Evolutionary conservation across 495 filamentous ascomycete species (phyloP).

Genomic region (Penicillium lagena): DNA sequence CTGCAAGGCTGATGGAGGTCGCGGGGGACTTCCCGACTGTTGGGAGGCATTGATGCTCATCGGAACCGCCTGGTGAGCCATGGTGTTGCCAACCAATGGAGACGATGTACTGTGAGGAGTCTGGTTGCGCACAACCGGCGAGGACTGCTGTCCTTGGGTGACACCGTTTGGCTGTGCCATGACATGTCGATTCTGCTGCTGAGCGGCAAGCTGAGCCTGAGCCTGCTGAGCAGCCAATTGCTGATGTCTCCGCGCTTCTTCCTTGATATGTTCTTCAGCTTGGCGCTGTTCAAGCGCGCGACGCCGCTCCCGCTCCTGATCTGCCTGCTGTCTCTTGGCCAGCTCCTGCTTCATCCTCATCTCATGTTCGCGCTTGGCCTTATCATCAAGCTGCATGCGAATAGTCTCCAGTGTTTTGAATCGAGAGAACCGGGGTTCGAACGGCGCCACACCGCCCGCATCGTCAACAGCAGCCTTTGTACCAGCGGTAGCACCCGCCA

Average conservation of each 20-base stretch:
- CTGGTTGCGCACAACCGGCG: slow-evolving; percentile 70
- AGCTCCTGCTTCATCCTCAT: slow-evolving; percentile 53
- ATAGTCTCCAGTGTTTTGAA: slow-evolving; percentile 90
- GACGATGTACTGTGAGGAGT: slow-evolving; percentile 76
- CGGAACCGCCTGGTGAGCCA: slow-evolving; percentile 49
- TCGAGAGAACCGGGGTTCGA: slow-evolving; percentile 80
- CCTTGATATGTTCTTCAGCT: slow-evolving; percentile 41
- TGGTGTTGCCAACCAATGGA: slow-evolving; percentile 57
- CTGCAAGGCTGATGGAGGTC: slow-evolving; percentile 72
- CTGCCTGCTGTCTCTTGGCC: slow-evolving; percentile 42
- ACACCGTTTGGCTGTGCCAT: slow-evolving; percentile 51
- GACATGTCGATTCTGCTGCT: slow-evolving; percentile 40
- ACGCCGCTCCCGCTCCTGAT: slow-evolving; percentile 38
- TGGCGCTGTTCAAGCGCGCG: slow-evolving; percentile 39
- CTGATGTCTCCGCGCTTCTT: slow-evolving; percentile 33
- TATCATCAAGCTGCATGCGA: slow-evolving; percentile 68
- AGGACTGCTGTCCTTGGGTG: slow-evolving; percentile 67
- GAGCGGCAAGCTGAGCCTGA: slow-evolving; percentile 42
- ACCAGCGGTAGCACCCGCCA: slow-evolving; percentile 47
- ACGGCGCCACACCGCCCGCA: slow-evolving; percentile 59
- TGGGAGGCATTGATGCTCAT: slow-evolving; percentile 78
- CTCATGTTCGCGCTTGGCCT: slow-evolving; percentile 53
- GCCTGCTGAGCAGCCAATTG: slow-evolving; percentile 42
- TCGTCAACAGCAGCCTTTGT: slow-evolving; percentile 66
- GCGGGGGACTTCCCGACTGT: slow-evolving; percentile 67